phyloP scores from a whole-genome alignment of 2,329 filamentous ascomycete species.

The Hortaea werneckii region DNA sequence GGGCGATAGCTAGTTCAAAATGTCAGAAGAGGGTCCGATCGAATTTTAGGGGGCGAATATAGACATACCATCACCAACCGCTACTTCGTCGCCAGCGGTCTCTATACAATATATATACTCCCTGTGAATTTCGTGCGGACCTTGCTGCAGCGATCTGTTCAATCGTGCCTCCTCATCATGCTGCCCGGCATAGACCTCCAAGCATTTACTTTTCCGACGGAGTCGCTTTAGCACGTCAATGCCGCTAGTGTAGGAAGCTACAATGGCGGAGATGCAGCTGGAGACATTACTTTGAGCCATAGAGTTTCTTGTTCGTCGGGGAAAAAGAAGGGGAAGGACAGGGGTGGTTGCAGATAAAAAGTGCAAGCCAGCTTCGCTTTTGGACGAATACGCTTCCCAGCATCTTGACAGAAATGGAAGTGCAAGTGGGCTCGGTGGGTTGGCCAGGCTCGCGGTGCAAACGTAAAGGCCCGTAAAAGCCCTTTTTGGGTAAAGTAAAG shows the following conservation, averaged over 20 bases:
- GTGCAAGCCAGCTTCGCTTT: too few species aligned
- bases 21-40: background rate
- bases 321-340: too few species aligned
- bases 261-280: slow-evolving; percentile 29
- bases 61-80: slow-evolving; percentile 34
- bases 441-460: too few species aligned
- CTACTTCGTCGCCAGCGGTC: slow-evolving; percentile 30
- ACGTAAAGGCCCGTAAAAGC: too few species aligned
- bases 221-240: slow-evolving; percentile 36
- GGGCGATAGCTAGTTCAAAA: slow-evolving; percentile 30
- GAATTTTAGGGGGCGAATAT: too few species aligned
- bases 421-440: too few species aligned
- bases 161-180: slow-evolving; percentile 28
- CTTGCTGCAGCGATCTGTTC: slow-evolving; percentile 30
- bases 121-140: slow-evolving; percentile 33
- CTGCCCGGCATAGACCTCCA: slow-evolving; percentile 8
- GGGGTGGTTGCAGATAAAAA: too few species aligned
- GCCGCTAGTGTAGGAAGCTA: slow-evolving; percentile 36
- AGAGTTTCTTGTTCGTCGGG: background rate
- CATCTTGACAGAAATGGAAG: too few species aligned
- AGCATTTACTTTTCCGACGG: slow-evolving; percentile 9
- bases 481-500: too few species aligned
- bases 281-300: slow-evolving; percentile 15
- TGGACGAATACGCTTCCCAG: too few species aligned
- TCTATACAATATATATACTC: slow-evolving; percentile 31